phyloP scores from a whole-genome alignment of 2,329 filamentous ascomycete species.

The Huntiella omanensis region DNA sequence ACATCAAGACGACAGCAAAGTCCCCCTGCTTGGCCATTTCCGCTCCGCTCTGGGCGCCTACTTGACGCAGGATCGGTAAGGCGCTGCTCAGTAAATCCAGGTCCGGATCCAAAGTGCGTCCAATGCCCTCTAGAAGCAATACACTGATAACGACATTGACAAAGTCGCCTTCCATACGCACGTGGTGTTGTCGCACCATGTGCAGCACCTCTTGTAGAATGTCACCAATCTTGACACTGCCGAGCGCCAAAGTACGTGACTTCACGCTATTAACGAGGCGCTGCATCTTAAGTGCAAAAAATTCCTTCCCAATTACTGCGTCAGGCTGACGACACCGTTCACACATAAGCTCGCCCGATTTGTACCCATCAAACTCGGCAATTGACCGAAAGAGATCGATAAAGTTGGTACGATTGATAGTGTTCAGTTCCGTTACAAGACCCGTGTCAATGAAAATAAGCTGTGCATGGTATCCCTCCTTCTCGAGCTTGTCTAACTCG shows the following conservation, averaged over 20 bases:
- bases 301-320: constrained; percentile 69
- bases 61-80: constrained; percentile 71
- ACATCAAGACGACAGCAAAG: constrained; percentile 74
- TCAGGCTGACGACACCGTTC: constrained; percentile 85
- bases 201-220: constrained; percentile 74
- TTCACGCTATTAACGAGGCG: constrained; percentile 86
- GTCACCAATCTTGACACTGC: constrained; percentile 90
- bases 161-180: constrained; percentile 89
- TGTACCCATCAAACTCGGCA: constrained; percentile 93
- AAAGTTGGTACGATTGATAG: constrained; percentile 72
- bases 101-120: constrained; percentile 66
- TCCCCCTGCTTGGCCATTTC: constrained; percentile 53
- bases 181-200: constrained; percentile 87
- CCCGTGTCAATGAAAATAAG: constrained; percentile 96
- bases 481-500: constrained; percentile 58
- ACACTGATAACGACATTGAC: constrained; percentile 97
- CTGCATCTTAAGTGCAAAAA: constrained; percentile 94
- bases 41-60: constrained; percentile 60
- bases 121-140: constrained; percentile 82
- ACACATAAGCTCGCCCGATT: constrained; percentile 87
- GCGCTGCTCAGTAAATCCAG: constrained; percentile 74
- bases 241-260: constrained; percentile 72
- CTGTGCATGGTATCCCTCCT: constrained; percentile 79
- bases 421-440: constrained; percentile 82
- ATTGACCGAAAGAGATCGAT: constrained; percentile 89